phyloP scores from a whole-genome alignment of 1,284 basidiomycete species.

The Phlebopus sp. region DNA sequence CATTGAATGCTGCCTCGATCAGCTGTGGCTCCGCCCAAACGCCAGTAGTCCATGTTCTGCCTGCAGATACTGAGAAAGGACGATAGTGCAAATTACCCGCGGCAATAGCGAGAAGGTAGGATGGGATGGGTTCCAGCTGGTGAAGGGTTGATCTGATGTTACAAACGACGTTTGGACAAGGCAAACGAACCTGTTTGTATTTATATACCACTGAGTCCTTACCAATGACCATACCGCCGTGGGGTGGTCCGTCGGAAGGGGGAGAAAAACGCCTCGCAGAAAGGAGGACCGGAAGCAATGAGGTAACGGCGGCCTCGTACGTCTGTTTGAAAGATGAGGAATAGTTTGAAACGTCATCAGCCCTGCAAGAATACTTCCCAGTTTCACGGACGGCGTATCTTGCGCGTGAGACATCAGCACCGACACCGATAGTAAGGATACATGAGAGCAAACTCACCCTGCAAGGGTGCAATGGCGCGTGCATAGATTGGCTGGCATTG shows the following conservation, averaged over 20 bases:
- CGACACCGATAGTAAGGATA: background rate
- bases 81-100: slow-evolving; percentile 78
- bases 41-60: slow-evolving; percentile 74
- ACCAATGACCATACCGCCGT: slow-evolving; percentile 70
- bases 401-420: slow-evolving; percentile 4
- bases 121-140: slow-evolving; percentile 80
- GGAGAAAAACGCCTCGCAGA: slow-evolving; percentile 80
- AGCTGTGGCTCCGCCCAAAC: slow-evolving; percentile 90
- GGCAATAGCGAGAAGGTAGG: slow-evolving; percentile 87
- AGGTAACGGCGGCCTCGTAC: slow-evolving; percentile 74
- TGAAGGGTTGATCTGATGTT: background rate
- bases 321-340: slow-evolving; percentile 42
- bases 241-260: slow-evolving; percentile 61
- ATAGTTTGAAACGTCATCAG: too few relatives aligned
- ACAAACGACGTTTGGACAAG: background rate
- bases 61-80: slow-evolving; percentile 57
- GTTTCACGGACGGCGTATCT: slow-evolving; percentile 73
- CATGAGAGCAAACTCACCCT: slow-evolving; percentile 48
- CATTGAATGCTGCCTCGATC: slow-evolving; percentile 78
- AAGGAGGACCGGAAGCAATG: slow-evolving; percentile 79
- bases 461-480: slow-evolving; percentile 76
- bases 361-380: slow-evolving; percentile 41
- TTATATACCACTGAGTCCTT: slow-evolving; percentile 64
- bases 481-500: slow-evolving; percentile 94
- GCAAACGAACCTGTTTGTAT: slow-evolving; percentile 61